Conservation (phyloP, 352 stramenopile species). For the Phytophthora pseudosyringae region DNA sequence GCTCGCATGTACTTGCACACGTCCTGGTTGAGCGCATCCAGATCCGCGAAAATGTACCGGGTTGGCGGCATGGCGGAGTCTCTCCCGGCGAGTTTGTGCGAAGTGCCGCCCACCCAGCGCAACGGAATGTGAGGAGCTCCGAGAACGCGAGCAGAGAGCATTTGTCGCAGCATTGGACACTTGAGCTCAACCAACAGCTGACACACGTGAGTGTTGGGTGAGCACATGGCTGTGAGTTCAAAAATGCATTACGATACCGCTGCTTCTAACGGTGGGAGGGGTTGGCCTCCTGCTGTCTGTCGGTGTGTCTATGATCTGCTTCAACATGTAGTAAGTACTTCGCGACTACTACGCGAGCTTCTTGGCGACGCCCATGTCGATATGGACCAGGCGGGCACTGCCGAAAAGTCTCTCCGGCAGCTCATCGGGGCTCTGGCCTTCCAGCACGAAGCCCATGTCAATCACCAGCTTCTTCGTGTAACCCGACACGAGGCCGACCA, state of each 20-base stretch:
- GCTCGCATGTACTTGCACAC: constrained; percentile 20
- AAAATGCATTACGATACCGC: constrained; percentile 25
- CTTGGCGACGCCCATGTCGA: constrained; percentile 60
- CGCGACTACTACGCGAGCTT: constrained; percentile 33
- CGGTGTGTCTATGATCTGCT: constrained; percentile 28
- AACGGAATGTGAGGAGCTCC: constrained; percentile 12
- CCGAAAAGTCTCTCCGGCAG: constrained; percentile 78
- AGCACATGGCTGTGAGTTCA: constrained; percentile 3
- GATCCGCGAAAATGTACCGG: constrained; percentile 32
- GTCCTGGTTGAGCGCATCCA: constrained; percentile 30
- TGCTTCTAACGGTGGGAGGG: constrained; percentile 16
- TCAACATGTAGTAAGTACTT: constrained; percentile 5
- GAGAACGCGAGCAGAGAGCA: not conserved
- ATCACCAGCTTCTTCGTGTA: constrained; percentile 88
- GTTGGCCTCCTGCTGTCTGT: constrained; percentile 17
- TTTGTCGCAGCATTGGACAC: constrained; percentile 14
- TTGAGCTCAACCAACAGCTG: constrained; percentile 3
- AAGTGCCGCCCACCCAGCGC: constrained; percentile 2
- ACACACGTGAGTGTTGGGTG: too few relatives aligned
- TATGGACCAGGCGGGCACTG: constrained; percentile 61
- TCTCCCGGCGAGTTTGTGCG: constrained; percentile 24
- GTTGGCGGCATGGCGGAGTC: constrained; percentile 18
- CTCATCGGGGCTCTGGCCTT: constrained; percentile 69
- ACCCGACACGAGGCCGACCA: constrained; percentile 69
- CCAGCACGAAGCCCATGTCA: constrained; percentile 81